A percentile compares a stretch with the other conserved stretches of the same genome.
phyloP scores from a whole-genome alignment of 2,329 filamentous ascomycete genomes.

The Fusarium subtropicale region DNA sequence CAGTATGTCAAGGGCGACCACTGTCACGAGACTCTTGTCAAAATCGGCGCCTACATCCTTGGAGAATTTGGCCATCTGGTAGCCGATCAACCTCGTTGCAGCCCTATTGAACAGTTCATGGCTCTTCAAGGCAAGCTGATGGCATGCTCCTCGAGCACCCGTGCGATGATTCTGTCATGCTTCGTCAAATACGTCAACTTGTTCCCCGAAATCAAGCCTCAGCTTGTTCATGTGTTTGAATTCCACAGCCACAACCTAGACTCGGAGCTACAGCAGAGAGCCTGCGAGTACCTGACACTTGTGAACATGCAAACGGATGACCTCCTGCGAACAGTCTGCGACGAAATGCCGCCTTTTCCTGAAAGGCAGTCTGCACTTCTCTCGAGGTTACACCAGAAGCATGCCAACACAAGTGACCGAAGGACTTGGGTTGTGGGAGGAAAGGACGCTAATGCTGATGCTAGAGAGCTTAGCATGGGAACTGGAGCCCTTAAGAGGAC shows the following conservation, averaged over 20 bases:
- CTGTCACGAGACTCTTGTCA: constrained; percentile 96
- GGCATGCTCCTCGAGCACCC: constrained; percentile 86
- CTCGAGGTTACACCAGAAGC: constrained; percentile 93
- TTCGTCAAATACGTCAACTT: constrained; percentile 99
- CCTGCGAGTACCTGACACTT: constrained; percentile 92
- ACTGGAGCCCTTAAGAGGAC: constrained; percentile 86
- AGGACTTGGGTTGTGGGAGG: constrained; percentile 98
- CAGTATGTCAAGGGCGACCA: constrained; percentile 93
- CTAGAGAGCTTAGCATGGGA: constrained; percentile 82
- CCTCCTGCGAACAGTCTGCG: constrained; percentile 90
- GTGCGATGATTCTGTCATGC: constrained; percentile 93
- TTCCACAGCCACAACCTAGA: constrained; percentile 95
- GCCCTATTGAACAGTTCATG: constrained; percentile 96
- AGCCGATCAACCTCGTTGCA: constrained; percentile 90
- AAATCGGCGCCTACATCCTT: constrained; percentile 95
- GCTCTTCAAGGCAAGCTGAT: constrained; percentile 91
- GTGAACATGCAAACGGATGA: constrained; percentile 90
- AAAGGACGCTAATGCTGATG: constrained; percentile 89
- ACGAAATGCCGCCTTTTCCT: constrained; percentile 99
- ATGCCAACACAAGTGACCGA: constrained; percentile 91
- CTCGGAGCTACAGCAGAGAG: constrained; percentile 93
- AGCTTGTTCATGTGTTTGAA: constrained; percentile 89
- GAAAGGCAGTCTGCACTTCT: constrained; percentile 92
- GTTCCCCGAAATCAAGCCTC: constrained; percentile 98
- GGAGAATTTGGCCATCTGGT: constrained; percentile 98